Conservation (phyloP, 192 early-diverging fungal species). For the Diversispora epigaea region DNA sequence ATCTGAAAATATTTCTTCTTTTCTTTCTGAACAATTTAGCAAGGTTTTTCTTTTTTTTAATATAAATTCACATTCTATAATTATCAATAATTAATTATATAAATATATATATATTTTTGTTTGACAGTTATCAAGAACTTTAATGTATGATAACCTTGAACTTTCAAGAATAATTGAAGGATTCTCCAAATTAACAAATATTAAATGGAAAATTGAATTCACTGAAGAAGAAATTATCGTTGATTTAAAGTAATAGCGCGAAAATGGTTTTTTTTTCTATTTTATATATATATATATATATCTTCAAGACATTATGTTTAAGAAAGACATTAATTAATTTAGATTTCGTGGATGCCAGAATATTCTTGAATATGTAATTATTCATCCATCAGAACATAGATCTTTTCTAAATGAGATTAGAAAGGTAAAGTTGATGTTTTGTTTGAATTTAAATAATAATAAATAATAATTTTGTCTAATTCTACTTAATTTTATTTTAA, state of each 20-base stretch:
- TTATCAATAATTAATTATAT: background rate
- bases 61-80: background rate
- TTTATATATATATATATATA: background rate
- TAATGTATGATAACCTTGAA: slow-evolving; percentile 13
- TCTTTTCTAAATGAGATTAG: background rate
- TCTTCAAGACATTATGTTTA: background rate
- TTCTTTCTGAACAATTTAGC: background rate
- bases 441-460: background rate
- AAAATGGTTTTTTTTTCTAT: background rate
- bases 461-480: background rate
- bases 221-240: slow-evolving; percentile 10
- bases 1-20: background rate
- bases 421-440: background rate
- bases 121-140: background rate
- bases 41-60: background rate
- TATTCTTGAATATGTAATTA: background rate
- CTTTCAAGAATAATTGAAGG: slow-evolving; percentile 6
- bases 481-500: background rate
- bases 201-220: background rate
- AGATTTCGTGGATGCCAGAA: background rate
- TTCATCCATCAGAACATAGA: slow-evolving; percentile 1
- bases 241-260: background rate
- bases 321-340: background rate
- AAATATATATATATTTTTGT: background rate
- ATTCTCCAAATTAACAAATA: slow-evolving; percentile 1